Percentiles rank a stretch among this genome's conserved stretches.
phyloP scores from a whole-genome alignment of 2,329 filamentous ascomycete genomes.

The Neofusicoccum parvum region DNA sequence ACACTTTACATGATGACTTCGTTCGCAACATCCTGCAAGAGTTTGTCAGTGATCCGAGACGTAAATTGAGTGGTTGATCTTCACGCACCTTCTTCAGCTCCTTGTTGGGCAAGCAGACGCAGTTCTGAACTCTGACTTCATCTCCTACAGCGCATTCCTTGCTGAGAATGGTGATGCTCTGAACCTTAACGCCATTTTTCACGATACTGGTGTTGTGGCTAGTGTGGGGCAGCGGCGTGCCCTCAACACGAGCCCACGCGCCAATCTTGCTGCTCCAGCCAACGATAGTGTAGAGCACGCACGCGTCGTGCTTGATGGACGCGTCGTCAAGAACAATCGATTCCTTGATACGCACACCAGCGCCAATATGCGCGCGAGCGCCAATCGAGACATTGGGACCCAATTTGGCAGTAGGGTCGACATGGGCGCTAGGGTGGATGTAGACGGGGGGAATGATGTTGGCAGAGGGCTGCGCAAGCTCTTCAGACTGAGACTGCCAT shows the following conservation, averaged over 20 bases:
- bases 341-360: conserved; percentile 92
- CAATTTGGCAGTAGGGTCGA: conserved; percentile 94
- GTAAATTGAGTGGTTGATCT: background rate
- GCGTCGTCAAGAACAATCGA: conserved; percentile 92
- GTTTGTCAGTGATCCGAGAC: background rate
- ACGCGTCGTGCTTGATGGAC: conserved; percentile 96
- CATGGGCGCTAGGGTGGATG: conserved; percentile 87
- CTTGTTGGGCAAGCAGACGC: conserved; percentile 95
- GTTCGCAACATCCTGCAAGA: conserved; percentile 74
- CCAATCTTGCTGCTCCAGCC: conserved; percentile 96
- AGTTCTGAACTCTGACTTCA: conserved; percentile 95
- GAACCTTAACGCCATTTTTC: conserved; percentile 98
- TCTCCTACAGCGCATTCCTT: conserved; percentile 95
- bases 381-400: conserved; percentile 97
- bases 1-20: conserved; percentile 84
- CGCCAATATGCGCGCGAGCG: conserved; percentile 79
- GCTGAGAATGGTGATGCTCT: conserved; percentile 95
- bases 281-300: conserved; percentile 92
- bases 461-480: conserved; percentile 79
- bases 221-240: conserved; percentile 81
- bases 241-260: conserved; percentile 97
- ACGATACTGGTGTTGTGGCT: conserved; percentile 93
- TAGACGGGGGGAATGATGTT: conserved; percentile 91
- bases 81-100: conserved; percentile 87
- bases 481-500: conserved; percentile 76